Evolutionary conservation across 2,329 filamentous ascomycete species (phyloP).

Genomic region (Fusarium secorum): DNA sequence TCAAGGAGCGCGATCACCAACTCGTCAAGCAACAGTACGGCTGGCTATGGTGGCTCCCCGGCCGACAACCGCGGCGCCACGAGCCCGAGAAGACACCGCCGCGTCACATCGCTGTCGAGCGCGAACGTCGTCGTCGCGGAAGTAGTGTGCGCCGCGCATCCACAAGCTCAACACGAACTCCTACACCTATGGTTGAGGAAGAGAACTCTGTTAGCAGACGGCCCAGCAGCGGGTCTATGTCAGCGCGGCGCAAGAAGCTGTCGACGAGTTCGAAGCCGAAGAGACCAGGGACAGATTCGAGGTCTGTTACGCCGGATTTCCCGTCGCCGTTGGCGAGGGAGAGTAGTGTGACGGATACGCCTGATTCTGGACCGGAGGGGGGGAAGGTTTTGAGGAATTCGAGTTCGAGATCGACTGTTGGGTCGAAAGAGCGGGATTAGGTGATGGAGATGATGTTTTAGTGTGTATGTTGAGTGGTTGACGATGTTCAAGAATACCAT

Average conservation of each 20-base stretch:
- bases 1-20: conserved; percentile 73
- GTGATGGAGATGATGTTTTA: background rate
- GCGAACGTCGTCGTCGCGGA: conserved; percentile 59
- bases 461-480: background rate
- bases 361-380: conserved; percentile 34
- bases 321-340: conserved; percentile 62
- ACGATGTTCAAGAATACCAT: background rate
- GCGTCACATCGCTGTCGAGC: conserved; percentile 54
- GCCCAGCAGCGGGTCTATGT: conserved; percentile 57
- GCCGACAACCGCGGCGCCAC: conserved; percentile 54
- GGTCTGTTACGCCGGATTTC: conserved; percentile 63
- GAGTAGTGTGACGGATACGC: conserved; percentile 47
- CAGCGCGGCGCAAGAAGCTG: conserved; percentile 62
- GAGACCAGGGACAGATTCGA: conserved; percentile 56
- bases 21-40: conserved; percentile 73
- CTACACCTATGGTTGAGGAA: conserved; percentile 59
- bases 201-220: conserved; percentile 53
- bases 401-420: conserved; percentile 34
- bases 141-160: conserved; percentile 62
- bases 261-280: conserved; percentile 53
- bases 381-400: conserved; percentile 37
- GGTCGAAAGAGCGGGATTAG: conserved; percentile 24
- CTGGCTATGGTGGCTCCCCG: conserved; percentile 88
- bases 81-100: conserved; percentile 53
- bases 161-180: conserved; percentile 59